Base-by-base conservation (phyloP, 2,329 filamentous ascomycete genomes). In the Pseudonectria foliicola region DNA sequence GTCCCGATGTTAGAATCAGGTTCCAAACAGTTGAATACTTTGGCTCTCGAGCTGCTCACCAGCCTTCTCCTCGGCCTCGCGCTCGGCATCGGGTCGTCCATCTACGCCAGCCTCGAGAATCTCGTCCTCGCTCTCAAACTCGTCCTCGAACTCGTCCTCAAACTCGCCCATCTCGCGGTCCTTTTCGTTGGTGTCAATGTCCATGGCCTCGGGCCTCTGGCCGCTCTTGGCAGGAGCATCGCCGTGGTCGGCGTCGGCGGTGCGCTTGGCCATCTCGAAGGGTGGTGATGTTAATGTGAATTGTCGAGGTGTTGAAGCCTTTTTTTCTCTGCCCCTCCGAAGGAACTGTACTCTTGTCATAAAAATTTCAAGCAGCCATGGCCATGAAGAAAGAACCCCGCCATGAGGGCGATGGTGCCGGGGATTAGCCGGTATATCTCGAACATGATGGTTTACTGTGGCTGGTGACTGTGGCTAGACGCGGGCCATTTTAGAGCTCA, bases 31-130 rank as follows among this genome's bases (percentile, higher is more conserved):
- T n/a, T 11, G 25, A 16, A 29, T 7, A 18, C 5, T 10, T 13
- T 27, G 18, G 48, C 32, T 45, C 30, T 36, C 12, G 24, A 14
- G 3, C 7, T 4, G 18, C 53, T 43, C 33, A 66, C 80, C 75
- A 56, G 74, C 80, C 59, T 79, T 78, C 64, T 95, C 88, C 46
- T 95, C 89, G 7, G 85, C 86, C 56, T 96, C 90, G 27, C 88
- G 71, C 71, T 96, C 90, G 7, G 84, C 86, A 61, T 96, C 90
- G 21, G 90, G 90, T 45, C 88, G 70, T 13, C 90, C 90, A 58
- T 95, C 90, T 10, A 95, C 88, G 42, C 90, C 90, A 4, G 92
- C 90, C 65, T 96, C 90, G 40, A 95, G 66, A 34, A 96, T 85
- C 62, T 96, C 89, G 59, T 95, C 89, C 44, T 78, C 74, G 54